Evolutionary conservation across 805 yeast genomes (phyloP).

Genomic region (Metschnikowia gelsemii): DNA sequence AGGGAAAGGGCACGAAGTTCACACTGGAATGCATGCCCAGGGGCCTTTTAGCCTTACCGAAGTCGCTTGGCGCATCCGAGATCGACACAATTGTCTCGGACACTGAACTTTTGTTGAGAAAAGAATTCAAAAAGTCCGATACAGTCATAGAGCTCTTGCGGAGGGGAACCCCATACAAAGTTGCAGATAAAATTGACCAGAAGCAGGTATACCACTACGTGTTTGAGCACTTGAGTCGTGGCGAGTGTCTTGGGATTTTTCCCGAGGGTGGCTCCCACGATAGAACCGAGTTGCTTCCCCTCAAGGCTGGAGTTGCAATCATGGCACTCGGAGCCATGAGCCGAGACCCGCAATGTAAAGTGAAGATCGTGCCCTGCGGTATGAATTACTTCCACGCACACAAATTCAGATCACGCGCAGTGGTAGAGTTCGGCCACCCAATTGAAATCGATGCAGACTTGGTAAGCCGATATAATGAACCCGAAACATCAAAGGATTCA

Average conservation of each 20-base stretch:
- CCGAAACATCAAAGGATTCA: constrained; percentile 69
- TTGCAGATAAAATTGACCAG: constrained; percentile 85
- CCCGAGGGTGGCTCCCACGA: constrained; percentile 99
- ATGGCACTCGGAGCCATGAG: constrained; percentile 97
- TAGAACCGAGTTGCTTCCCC: constrained; percentile 83
- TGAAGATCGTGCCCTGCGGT: constrained; percentile 93
- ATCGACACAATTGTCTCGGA: constrained; percentile 68
- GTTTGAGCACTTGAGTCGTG: constrained; percentile 75
- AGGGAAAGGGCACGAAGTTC: constrained; percentile 69
- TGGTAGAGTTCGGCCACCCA: constrained; percentile 90
- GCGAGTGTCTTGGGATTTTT: constrained; percentile 86
- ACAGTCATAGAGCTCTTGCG: constrained; percentile 45
- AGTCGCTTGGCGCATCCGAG: constrained; percentile 72
- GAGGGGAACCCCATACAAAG: constrained; percentile 58
- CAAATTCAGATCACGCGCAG: constrained; percentile 92
- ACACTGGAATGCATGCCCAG: constrained; percentile 57
- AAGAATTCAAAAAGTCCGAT: constrained; percentile 60
- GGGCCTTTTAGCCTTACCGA: constrained; percentile 76
- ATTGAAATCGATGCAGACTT: constrained; percentile 57
- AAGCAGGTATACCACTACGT: constrained; percentile 79
- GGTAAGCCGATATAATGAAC: constrained; percentile 62
- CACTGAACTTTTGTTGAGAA: constrained; percentile 63
- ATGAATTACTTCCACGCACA: constrained; percentile 97
- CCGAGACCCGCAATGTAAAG: constrained; percentile 68
- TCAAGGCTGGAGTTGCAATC: constrained; percentile 96